Percentiles rank a stretch among this genome's conserved stretches.
These are phyloP conservation scores for Psilocybe subaeruginosa DNA, from an alignment of 768 basidiomycete species.

Conservation along the genomic window DNA sequence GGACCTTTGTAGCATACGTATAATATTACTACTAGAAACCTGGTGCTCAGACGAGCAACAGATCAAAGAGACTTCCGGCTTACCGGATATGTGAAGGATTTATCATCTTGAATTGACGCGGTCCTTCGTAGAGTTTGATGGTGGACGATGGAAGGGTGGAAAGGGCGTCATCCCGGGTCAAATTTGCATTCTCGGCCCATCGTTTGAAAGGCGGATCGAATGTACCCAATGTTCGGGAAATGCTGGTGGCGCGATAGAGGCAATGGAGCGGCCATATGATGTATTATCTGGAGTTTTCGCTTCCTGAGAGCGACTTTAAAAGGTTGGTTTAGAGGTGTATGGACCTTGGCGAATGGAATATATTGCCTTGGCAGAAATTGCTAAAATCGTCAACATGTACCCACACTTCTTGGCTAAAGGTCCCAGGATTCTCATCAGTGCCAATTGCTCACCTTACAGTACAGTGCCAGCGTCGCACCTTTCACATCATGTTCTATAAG, in stretches of 20 bases:
- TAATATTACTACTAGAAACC: neutral
- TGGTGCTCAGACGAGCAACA: no score
- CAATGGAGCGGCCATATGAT: neutral
- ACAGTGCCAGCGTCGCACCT: slow-evolving; percentile 5
- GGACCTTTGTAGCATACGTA: neutral
- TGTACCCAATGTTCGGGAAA: neutral
- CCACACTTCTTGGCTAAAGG: slow-evolving; percentile 13
- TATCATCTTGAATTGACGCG: neutral
- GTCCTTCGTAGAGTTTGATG: neutral
- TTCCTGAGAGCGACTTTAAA: neutral
- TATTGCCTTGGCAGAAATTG: slow-evolving; percentile 5
- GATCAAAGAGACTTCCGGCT: no score
- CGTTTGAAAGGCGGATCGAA: neutral
- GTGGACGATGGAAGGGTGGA: neutral
- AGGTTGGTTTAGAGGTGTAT: slow-evolving; percentile 5
- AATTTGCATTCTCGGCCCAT: neutral
- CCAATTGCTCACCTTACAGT: slow-evolving; percentile 6
- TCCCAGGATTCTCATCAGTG: slow-evolving; percentile 12
- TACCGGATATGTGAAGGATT: neutral
- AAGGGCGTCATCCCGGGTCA: neutral
- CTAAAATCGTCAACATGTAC: slow-evolving; percentile 13
- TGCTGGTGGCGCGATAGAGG: neutral
- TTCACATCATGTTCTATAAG: slow-evolving; percentile 23
- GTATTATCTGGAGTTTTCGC: neutral
- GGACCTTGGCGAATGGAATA: slow-evolving; percentile 11